Evolutionary conservation across 495 filamentous ascomycete genomes (phyloP).

Genomic region (Neurospora hispaniola): DNA sequence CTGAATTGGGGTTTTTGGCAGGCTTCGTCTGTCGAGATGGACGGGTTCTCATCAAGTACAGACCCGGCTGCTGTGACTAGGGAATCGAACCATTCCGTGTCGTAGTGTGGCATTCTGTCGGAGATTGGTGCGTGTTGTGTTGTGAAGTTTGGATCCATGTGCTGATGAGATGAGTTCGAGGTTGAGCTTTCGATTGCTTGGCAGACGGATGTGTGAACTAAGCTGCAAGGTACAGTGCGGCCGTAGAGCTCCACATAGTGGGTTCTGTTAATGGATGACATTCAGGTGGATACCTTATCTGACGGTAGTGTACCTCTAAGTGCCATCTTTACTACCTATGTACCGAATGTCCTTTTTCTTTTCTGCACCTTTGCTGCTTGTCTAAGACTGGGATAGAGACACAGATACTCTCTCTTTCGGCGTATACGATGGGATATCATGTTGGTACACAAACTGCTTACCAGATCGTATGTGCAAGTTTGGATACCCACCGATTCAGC

Average conservation of each 20-base stretch:
- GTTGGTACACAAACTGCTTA: no score
- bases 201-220: neutral
- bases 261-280: neutral
- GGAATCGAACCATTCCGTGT: constrained; percentile 8
- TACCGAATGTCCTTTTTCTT: no score
- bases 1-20: neutral
- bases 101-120: neutral
- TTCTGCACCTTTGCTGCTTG: no score
- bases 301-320: no score
- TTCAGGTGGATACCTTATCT: no score
- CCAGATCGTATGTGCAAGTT: neutral
- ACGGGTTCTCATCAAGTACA: neutral
- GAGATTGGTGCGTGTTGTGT: neutral
- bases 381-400: no score
- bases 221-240: neutral
- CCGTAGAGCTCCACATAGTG: neutral
- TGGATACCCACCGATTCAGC: neutral
- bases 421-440: no score
- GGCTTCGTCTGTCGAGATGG: neutral
- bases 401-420: no score
- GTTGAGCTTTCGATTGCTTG: neutral
- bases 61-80: neutral
- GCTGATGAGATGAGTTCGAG: neutral
- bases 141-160: neutral
- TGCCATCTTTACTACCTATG: no score